Evolutionary conservation across 2,329 filamentous ascomycete genomes (phyloP).

Genomic region (Akanthomyces uredinophilus): DNA sequence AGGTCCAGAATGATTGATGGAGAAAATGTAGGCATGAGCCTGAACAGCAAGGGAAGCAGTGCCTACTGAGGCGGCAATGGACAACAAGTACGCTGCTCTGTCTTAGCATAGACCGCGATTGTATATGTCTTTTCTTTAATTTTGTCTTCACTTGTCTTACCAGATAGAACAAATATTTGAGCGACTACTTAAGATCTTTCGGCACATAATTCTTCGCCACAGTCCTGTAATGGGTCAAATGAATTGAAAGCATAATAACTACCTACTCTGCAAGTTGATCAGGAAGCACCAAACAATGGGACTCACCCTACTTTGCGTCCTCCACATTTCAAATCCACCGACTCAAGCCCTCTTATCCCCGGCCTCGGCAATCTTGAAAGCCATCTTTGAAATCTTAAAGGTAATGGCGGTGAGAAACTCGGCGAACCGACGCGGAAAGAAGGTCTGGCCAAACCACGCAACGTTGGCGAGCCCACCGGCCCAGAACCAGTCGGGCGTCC

Average conservation of each 20-base stretch:
- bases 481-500: slow-evolving; percentile 20
- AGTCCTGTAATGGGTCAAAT: no score
- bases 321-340: not conserved
- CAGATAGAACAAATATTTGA: no score
- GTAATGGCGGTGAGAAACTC: slow-evolving; percentile 26
- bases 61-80: no score
- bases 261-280: no score
- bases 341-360: slow-evolving; percentile 21
- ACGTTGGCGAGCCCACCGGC: slow-evolving; percentile 2
- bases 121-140: no score
- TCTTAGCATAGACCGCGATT: no score
- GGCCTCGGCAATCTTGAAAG: slow-evolving; percentile 22
- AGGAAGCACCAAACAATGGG: no score
- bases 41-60: not conserved
- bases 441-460: slow-evolving; percentile 7
- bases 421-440: slow-evolving; percentile 24
- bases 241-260: no score
- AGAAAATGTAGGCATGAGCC: not conserved
- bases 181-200: not conserved
- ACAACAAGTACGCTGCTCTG: no score
- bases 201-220: not conserved
- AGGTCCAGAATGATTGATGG: no score
- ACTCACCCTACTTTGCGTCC: not conserved
- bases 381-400: slow-evolving; percentile 25
- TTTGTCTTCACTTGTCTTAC: no score